Percentiles rank a stretch among this genome's conserved stretches.
Evolutionary conservation across 2,329 filamentous ascomycete species (phyloP).

Genomic region (Aspergillus sclerotialis): DNA sequence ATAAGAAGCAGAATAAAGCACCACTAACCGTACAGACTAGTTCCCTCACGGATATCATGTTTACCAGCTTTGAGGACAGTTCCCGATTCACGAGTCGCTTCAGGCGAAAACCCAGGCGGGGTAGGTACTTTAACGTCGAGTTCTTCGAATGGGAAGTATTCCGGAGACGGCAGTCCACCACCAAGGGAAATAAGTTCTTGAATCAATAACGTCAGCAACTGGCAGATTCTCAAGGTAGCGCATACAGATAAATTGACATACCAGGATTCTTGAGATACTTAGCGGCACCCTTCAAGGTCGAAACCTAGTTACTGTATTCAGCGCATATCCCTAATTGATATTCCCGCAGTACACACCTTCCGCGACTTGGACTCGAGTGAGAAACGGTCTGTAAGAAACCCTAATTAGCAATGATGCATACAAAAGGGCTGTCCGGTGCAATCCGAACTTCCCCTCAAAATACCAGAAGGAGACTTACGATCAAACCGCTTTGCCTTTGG

Average conservation of each 20-base stretch:
- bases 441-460: no score
- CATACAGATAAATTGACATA: slow-evolving; percentile 8
- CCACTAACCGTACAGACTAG: slow-evolving; percentile 43
- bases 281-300: slow-evolving; percentile 76
- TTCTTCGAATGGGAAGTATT: slow-evolving; percentile 87
- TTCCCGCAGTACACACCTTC: slow-evolving; percentile 22
- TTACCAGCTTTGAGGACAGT: slow-evolving; percentile 65
- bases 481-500: slow-evolving; percentile 79
- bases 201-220: slow-evolving; percentile 1
- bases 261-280: slow-evolving; percentile 69
- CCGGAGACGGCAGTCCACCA: slow-evolving; percentile 78
- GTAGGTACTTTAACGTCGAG: slow-evolving; percentile 67
- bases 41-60: slow-evolving; percentile 66
- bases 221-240: background rate
- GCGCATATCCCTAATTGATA: background rate
- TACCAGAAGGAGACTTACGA: slow-evolving; percentile 62
- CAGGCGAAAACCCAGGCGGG: slow-evolving; percentile 63
- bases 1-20: background rate
- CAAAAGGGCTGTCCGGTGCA: no score
- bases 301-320: slow-evolving; percentile 48
- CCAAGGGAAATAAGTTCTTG: slow-evolving; percentile 76
- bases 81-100: slow-evolving; percentile 56
- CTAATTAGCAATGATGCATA: background rate
- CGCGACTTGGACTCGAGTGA: slow-evolving; percentile 54
- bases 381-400: slow-evolving; percentile 41